Conservation (phyloP, 306 rosid species). For the Geum urbanum region DNA sequence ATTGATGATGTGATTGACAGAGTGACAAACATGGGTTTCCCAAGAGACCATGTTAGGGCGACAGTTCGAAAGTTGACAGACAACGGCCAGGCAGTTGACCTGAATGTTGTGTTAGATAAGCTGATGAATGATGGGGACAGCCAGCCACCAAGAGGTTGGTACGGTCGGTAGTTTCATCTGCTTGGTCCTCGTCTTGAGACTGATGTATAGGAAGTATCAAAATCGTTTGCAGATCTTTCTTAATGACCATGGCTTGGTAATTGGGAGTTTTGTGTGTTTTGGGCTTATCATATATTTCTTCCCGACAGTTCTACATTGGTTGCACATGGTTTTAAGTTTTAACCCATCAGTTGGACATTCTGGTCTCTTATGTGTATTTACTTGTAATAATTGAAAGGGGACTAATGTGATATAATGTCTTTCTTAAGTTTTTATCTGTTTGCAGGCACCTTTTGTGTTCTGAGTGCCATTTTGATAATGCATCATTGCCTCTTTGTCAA, state of each 20-base stretch:
- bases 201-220: slow-evolving; percentile 42
- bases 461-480: no score
- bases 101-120: slow-evolving; percentile 81
- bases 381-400: slow-evolving; percentile 40
- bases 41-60: slow-evolving; percentile 77
- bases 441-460: not conserved
- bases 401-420: slow-evolving; percentile 17
- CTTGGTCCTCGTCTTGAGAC: slow-evolving; percentile 8
- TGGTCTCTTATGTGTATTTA: slow-evolving; percentile 40
- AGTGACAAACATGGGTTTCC: slow-evolving; percentile 81
- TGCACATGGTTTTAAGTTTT: slow-evolving; percentile 32
- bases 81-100: slow-evolving; percentile 81
- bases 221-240: slow-evolving; percentile 21
- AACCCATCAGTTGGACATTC: slow-evolving; percentile 1
- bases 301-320: slow-evolving; percentile 22
- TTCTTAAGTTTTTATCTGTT: not conserved
- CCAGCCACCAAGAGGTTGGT: slow-evolving; percentile 75
- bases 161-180: slow-evolving; percentile 49
- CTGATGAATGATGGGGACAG: slow-evolving; percentile 71
- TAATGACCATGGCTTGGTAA: slow-evolving; percentile 3
- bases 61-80: slow-evolving; percentile 80
- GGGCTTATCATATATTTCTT: slow-evolving; percentile 2
- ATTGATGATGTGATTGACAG: slow-evolving; percentile 74
- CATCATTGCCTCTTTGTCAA: no score
- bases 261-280: slow-evolving; percentile 21